Conservation (phyloP, 2,329 filamentous ascomycete species). For the Corynespora cassiicola region DNA sequence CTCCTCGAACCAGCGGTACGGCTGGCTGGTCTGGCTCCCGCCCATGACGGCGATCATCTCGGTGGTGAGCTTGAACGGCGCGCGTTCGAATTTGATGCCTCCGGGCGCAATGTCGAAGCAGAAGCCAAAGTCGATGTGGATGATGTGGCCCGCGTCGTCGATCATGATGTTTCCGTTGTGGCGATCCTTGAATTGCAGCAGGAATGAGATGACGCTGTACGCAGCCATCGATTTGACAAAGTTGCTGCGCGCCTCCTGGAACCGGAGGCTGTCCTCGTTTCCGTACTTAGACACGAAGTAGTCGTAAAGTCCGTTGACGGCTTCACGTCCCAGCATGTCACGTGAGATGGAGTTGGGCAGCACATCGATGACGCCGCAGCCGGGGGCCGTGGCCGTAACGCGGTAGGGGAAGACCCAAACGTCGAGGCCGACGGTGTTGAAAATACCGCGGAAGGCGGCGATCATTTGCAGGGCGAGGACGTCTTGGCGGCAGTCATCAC, state of each 20-base stretch:
- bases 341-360: constrained; percentile 97
- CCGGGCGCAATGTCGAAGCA: constrained; percentile 99
- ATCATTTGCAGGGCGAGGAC: constrained; percentile 98
- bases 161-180: constrained; percentile 99
- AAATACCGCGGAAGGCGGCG: constrained; percentile 94
- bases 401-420: constrained; percentile 97
- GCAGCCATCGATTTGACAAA: constrained; percentile 99
- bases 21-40: constrained; percentile 77
- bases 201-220: constrained; percentile 94
- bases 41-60: constrained; percentile 99
- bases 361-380: constrained; percentile 97
- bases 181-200: constrained; percentile 98
- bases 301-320: constrained; percentile 97
- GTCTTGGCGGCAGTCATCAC: constrained; percentile 97
- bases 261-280: constrained; percentile 91
- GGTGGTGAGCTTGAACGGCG: constrained; percentile 95
- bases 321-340: constrained; percentile 97
- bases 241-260: constrained; percentile 93
- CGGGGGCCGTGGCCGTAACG: constrained; percentile 94
- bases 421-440: constrained; percentile 91
- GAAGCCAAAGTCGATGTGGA: constrained; percentile 99
- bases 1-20: constrained; percentile 96
- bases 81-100: constrained; percentile 95
- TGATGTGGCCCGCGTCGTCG: constrained; percentile 93
- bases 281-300: constrained; percentile 98